Conservation (phyloP, 129 eudicot species). For the Lactuca sativa region DNA sequence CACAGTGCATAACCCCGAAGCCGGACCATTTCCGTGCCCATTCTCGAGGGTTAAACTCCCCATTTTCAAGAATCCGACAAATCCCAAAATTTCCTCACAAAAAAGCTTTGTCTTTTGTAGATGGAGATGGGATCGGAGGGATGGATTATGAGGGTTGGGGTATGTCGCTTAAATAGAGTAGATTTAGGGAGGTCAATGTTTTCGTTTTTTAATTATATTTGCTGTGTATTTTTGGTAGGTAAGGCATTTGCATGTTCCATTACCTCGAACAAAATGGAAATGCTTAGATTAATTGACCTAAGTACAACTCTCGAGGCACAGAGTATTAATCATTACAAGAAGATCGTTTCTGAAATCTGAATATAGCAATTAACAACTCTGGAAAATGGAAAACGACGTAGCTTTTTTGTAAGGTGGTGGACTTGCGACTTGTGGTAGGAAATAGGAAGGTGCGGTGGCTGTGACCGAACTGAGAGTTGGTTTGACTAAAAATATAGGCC, state of each 20-base stretch:
- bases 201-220: neutral
- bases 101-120: neutral
- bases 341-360: neutral
- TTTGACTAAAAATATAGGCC: constrained; percentile 18
- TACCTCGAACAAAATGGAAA: neutral
- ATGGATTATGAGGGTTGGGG: constrained; percentile 6
- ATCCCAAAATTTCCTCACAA: neutral
- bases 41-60: constrained; percentile 34
- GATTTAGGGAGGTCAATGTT: neutral
- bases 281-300: neutral
- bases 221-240: constrained; percentile 19
- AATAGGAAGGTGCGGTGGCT: constrained; percentile 32
- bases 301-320: constrained; percentile 4
- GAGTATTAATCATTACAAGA: neutral
- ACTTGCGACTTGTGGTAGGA: constrained; percentile 26
- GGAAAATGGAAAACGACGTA: constrained; percentile 14
- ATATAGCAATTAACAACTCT: neutral
- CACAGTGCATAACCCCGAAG: constrained; percentile 34
- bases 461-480: constrained; percentile 28
- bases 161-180: constrained; percentile 30
- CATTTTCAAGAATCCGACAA: constrained; percentile 24
- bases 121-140: constrained; percentile 8
- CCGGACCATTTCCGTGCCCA: constrained; percentile 30
- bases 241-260: constrained; percentile 13
- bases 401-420: neutral